Evolutionary conservation across 1,284 basidiomycete species (phyloP), one percentile per base, ranked within the genome.

Genomic region (Golubevia sp.): DNA sequence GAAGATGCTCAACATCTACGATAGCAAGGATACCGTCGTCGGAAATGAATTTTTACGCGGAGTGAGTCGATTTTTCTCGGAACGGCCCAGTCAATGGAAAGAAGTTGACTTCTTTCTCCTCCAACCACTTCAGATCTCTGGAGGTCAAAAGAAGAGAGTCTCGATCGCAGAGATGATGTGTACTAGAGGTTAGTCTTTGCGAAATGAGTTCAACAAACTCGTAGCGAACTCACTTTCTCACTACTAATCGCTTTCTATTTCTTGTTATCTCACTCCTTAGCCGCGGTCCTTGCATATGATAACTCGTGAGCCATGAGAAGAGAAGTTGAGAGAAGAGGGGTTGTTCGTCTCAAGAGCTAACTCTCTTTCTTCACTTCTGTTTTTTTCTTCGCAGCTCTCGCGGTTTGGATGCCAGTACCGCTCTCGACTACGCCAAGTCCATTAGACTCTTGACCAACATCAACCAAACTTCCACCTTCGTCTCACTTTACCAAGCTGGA

Each of bases 361-460:
- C n/a, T n/a, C n/a, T n/a, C n/a, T n/a, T n/a, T n/a, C n/a, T n/a
- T n/a, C n/a, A n/a, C n/a, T n/a, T n/a, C n/a, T n/a, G n/a, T n/a
- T n/a, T n/a, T n/a, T n/a, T n/a, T n/a, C n/a, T n/a, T 71, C 71
- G 1, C 38, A 53, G 24, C 51, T 60, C 91, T 0, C 88, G 92
- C 54, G 92, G 94, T 65, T 87, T 97, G 50, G 88, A 89, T 75
- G 87, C 88, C 8, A 86, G 86, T 21, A 89, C 88, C 5, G 88
- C 88, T 13, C 74, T 88, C 68, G 87, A 88, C 76, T 88, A 87
- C 71, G 87, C 87, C 75, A 88, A 88, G 76, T 85, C 86, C 5
- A 84, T 89, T 30, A 85, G 88, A 55, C 84, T 88, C 58, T 78
- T 88, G 25, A 88, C 88, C 70, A 87, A 88, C 71, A 85, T 88